Conservation (phyloP, 352 stramenopile species). For the Globisporangium mamillatum region DNA sequence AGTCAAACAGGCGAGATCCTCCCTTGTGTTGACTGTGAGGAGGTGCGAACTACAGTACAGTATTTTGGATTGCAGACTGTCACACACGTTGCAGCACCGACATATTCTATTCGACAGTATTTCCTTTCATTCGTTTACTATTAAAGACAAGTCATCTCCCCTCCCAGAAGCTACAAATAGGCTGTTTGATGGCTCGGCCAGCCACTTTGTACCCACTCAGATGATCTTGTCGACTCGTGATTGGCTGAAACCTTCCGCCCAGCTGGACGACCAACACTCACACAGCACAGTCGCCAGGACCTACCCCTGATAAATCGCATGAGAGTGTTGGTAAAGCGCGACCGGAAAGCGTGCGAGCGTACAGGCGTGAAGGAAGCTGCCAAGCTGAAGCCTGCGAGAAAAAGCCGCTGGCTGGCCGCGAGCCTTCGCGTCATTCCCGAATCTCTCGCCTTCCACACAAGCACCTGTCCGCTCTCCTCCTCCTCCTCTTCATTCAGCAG, state of each 20-base stretch:
- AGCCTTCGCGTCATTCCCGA: conserved; percentile 4
- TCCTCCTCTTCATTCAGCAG: neutral
- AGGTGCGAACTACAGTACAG: neutral
- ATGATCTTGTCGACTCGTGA: conserved; percentile 6
- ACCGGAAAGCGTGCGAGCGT: neutral
- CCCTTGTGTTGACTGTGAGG: neutral
- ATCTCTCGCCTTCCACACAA: conserved; percentile 11
- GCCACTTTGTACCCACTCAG: conserved; percentile 14
- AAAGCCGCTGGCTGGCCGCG: neutral
- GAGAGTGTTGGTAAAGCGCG: conserved; percentile 11
- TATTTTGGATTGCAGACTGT: conserved; percentile 2
- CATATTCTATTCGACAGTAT: neutral
- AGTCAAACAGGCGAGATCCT: neutral
- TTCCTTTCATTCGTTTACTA: neutral
- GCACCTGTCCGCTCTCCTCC: neutral
- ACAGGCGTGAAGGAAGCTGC: neutral
- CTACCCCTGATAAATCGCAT: neutral
- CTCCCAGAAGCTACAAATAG: neutral
- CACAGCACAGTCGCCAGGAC: neutral
- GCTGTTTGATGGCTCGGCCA: neutral
- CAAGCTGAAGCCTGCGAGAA: neutral
- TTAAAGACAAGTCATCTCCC: neutral
- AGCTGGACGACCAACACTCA: conserved; percentile 9
- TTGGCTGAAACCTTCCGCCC: conserved; percentile 6
- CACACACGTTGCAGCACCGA: conserved; percentile 2